phyloP scores from a whole-genome alignment of 2,329 filamentous ascomycete species.

The Pseudophaeomoniella oleicola region DNA sequence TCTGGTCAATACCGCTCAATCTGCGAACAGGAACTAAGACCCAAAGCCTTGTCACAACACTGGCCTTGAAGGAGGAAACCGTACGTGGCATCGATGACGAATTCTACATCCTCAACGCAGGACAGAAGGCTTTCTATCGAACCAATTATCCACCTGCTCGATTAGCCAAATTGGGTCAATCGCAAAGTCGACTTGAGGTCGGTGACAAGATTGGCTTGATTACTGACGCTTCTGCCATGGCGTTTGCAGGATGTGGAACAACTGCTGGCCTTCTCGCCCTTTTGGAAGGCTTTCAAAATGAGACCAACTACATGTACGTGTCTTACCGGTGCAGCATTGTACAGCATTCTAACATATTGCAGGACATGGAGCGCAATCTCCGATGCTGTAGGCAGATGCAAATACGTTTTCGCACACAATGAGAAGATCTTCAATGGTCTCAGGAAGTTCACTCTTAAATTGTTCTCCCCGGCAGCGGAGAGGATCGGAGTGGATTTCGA shows the following conservation, averaged over 20 bases:
- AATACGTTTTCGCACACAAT: constrained; percentile 72
- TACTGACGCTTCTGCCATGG: constrained; percentile 77
- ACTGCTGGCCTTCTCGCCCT: constrained; percentile 73
- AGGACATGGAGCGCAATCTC: constrained; percentile 77
- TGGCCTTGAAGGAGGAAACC: constrained; percentile 64
- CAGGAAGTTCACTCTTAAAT: constrained; percentile 62
- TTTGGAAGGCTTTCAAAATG: constrained; percentile 66
- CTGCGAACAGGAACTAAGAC: constrained; percentile 60
- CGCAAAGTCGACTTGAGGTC: constrained; percentile 60
- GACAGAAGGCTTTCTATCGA: constrained; percentile 79
- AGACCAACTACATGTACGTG: constrained; percentile 60
- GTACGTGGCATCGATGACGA: constrained; percentile 52
- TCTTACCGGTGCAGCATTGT: not conserved
- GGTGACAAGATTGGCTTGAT: constrained; percentile 90
- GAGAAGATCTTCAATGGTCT: constrained; percentile 56
- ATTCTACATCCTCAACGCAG: constrained; percentile 90
- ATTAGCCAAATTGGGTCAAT: constrained; percentile 63
- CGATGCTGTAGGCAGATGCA: constrained; percentile 59
- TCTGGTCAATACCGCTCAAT: constrained; percentile 90
- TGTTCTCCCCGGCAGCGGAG: constrained; percentile 61
- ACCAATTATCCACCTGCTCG: constrained; percentile 85
- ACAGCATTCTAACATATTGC: constrained; percentile 9
- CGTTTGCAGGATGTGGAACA: constrained; percentile 70
- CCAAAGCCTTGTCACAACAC: constrained; percentile 48
- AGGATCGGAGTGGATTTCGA: constrained; percentile 75